Evolutionary conservation across 2,329 filamentous ascomycete species (phyloP), one percentile per base, ranked within the genome.

Genomic region (Waltergamsia citrina): DNA sequence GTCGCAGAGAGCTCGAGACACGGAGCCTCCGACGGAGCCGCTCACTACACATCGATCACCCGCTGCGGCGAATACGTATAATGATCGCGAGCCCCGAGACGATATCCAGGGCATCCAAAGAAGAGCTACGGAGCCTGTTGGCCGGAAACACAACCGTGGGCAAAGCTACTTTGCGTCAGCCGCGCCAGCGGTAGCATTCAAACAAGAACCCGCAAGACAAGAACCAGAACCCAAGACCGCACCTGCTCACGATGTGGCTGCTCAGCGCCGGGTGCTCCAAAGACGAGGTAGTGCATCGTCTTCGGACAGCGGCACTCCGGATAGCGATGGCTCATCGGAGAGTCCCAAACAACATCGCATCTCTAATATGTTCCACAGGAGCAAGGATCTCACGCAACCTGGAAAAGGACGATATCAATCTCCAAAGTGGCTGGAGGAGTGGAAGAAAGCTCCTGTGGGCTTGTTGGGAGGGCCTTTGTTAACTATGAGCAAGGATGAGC

Each of bases 401-500:
- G 64, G 72, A 22, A 56, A 70, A 34, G 70, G 70, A 12, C 53
- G 71, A 24, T 85, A 84, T 49, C 57, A 73, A 20, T 63, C 71
- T 4, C 67, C 74, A 1, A 57, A 63, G 35, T 77, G 74, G 48
- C 60, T 88, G 7, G 72, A 84, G 22, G 83, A 88, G 50, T 87
- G 82, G 81, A 79, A 72, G 50, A 77, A 76, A 47, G 79, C 70
- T 7, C 74, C 71, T 0, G 65, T 79, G 22, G 80, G 78, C 22
- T 70, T 68, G 7, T 59, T 86, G 4, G 63, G 66, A 1, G 69
- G 71, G 2, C 52, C 63, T 2, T 57, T 83, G 33, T 65, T 85
- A 20, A 74, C 84, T 38, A 67, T 84, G 21, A 63, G 67, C 37
- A 55, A 62, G 7, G 53, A 59, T 6, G 49, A 57, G 4, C 41